Conservation (phyloP, 2,329 filamentous ascomycete genomes). For the Neocatenulostroma microsporum region DNA sequence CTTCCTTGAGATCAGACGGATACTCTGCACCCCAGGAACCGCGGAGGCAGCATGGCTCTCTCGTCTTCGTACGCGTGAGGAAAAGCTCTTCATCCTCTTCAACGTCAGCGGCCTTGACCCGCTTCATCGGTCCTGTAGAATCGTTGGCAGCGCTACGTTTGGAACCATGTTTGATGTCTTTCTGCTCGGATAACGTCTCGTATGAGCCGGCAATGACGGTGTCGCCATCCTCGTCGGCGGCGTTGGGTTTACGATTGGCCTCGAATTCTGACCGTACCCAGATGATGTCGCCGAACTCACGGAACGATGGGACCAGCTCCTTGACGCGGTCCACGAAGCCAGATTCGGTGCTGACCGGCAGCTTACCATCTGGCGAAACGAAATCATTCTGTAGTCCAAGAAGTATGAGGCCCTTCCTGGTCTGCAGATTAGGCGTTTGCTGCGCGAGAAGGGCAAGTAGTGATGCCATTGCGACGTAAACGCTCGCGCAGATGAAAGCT, state of each 20-base stretch:
- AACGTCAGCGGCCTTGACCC: slow-evolving; percentile 5
- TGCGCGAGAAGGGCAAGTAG: slow-evolving; percentile 39
- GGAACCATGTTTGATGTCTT: background rate
- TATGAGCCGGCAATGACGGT: slow-evolving; percentile 18
- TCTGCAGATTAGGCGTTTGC: slow-evolving; percentile 46
- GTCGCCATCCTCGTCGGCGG: slow-evolving; percentile 16
- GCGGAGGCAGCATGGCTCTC: slow-evolving; percentile 36
- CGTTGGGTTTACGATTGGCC: slow-evolving; percentile 15
- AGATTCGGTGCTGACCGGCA: slow-evolving; percentile 55
- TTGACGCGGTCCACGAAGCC: slow-evolving; percentile 62
- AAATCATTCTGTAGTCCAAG: slow-evolving; percentile 93
- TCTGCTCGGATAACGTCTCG: background rate
- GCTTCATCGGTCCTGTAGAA: slow-evolving; percentile 1
- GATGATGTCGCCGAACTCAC: slow-evolving; percentile 63
- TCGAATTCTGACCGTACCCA: slow-evolving; percentile 75
- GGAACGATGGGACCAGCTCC: slow-evolving; percentile 63
- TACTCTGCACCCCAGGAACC: slow-evolving; percentile 44
- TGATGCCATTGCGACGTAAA: slow-evolving; percentile 28
- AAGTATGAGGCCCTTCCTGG: slow-evolving; percentile 64
- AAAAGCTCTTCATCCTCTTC: slow-evolving; percentile 39
- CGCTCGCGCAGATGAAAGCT: too few relatives aligned
- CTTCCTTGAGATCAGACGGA: slow-evolving; percentile 40
- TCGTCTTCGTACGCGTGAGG: slow-evolving; percentile 31
- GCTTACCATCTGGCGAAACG: slow-evolving; percentile 54
- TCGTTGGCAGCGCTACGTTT: slow-evolving; percentile 4